Conservation (phyloP, 202 grass and related monocot genomes). For the Eragrostis tef region DNA sequence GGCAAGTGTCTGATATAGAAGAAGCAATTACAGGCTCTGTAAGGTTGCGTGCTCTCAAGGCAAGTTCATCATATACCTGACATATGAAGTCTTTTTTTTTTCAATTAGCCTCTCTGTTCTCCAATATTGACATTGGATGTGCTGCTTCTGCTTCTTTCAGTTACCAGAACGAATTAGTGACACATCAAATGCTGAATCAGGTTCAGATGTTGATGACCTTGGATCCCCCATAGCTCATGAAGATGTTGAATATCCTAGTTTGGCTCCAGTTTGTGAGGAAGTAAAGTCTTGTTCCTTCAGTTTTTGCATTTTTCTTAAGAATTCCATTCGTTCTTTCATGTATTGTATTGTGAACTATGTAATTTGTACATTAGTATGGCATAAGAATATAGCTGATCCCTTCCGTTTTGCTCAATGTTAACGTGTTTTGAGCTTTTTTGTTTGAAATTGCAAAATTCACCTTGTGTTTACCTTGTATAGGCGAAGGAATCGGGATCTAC, state of each 20-base stretch:
- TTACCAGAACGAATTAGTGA: slow-evolving; percentile 69
- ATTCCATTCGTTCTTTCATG: neutral
- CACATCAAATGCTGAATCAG: slow-evolving; percentile 81
- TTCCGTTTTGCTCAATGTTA: slow-evolving; percentile 31
- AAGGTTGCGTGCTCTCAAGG: slow-evolving; percentile 61
- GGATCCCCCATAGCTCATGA: slow-evolving; percentile 67
- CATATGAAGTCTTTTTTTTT: slow-evolving; percentile 33
- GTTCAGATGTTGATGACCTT: slow-evolving; percentile 88
- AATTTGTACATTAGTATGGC: neutral
- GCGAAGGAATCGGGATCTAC: slow-evolving; percentile 63
- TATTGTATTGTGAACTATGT: slow-evolving; percentile 12
- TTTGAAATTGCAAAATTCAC: slow-evolving; percentile 23
- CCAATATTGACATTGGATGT: slow-evolving; percentile 48
- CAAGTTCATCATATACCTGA: slow-evolving; percentile 45
- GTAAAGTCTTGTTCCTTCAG: slow-evolving; percentile 55
- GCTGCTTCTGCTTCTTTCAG: slow-evolving; percentile 51
- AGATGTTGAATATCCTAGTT: slow-evolving; percentile 67
- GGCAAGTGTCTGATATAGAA: slow-evolving; percentile 69
- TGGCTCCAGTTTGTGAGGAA: slow-evolving; percentile 87
- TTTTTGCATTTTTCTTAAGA: neutral
- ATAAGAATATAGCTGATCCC: neutral
- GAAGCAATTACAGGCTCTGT: slow-evolving; percentile 51
- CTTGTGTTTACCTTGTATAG: slow-evolving; percentile 50
- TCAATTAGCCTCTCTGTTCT: slow-evolving; percentile 24
- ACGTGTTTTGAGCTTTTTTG: neutral